Conservation (phyloP, 73 alveolate species). For the Paramecium pentaurelia region DNA sequence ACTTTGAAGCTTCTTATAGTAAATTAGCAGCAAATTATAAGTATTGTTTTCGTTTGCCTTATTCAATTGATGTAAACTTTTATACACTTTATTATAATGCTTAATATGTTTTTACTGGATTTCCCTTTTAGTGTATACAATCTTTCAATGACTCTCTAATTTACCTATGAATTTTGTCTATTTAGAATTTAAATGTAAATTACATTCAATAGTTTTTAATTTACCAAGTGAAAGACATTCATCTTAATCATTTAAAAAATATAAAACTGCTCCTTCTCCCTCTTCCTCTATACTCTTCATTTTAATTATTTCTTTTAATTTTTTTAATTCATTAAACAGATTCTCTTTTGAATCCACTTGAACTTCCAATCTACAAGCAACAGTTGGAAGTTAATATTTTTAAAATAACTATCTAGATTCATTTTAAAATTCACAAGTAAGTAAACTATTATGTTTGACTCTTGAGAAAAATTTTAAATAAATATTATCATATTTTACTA, state of each 20-base stretch:
- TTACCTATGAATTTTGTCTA: background rate
- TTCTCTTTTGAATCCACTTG: background rate
- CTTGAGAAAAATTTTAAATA: background rate
- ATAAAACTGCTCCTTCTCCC: constrained; percentile 40
- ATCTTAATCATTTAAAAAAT: background rate
- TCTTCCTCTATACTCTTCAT: background rate
- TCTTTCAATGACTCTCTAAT: background rate
- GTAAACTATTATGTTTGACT: background rate
- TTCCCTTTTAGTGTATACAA: background rate
- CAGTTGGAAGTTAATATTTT: background rate
- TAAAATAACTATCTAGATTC: background rate
- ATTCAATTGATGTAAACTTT: background rate
- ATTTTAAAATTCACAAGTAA: background rate
- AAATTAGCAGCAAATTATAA: background rate
- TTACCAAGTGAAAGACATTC: background rate
- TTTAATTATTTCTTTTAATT: background rate
- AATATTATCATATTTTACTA: background rate
- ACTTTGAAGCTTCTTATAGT: background rate
- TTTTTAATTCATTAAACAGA: background rate
- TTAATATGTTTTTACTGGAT: background rate
- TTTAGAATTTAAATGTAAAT: background rate
- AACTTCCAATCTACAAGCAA: background rate
- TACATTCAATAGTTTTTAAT: constrained; percentile 19
- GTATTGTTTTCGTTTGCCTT: background rate
- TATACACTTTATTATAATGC: background rate